These are phyloP conservation scores for Verticillium isaacii DNA, from an alignment of 2,329 filamentous ascomycete genomes.

Conservation along the genomic window DNA sequence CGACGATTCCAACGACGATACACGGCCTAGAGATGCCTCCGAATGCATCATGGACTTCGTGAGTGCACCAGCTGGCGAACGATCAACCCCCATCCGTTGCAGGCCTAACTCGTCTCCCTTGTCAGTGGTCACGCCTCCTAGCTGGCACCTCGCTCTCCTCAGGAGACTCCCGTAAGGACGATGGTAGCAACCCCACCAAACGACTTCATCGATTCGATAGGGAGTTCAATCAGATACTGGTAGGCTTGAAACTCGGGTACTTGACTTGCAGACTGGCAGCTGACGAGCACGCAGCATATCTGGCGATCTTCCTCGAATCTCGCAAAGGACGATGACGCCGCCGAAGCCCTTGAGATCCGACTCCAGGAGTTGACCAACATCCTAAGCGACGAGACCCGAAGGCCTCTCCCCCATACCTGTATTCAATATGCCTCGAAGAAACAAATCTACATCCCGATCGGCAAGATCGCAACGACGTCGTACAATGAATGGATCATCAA, in stretches of 20 bases:
- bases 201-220: constrained; percentile 63
- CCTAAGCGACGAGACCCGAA: constrained; percentile 82
- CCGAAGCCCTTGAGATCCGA: constrained; percentile 57
- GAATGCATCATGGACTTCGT: constrained; percentile 53
- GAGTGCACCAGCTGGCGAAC: constrained; percentile 19
- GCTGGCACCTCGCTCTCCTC: constrained; percentile 56
- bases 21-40: constrained; percentile 37
- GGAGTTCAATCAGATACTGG: constrained; percentile 59
- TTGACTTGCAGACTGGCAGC: neutral
- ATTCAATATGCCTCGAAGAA: constrained; percentile 80
- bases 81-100: constrained; percentile 7
- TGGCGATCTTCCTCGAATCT: constrained; percentile 61
- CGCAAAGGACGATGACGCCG: constrained; percentile 54
- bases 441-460: constrained; percentile 84
- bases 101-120: constrained; percentile 8
- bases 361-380: constrained; percentile 64
- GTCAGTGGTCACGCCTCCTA: constrained; percentile 63
- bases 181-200: constrained; percentile 57
- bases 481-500: constrained; percentile 83
- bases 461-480: constrained; percentile 80
- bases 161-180: constrained; percentile 51
- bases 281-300: constrained; percentile 23
- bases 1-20: constrained; percentile 1
- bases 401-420: constrained; percentile 86
- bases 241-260: constrained; percentile 24